These are phyloP conservation scores for Claviceps arundinis DNA, from an alignment of 2,329 filamentous ascomycete genomes.

Conservation along the genomic window DNA sequence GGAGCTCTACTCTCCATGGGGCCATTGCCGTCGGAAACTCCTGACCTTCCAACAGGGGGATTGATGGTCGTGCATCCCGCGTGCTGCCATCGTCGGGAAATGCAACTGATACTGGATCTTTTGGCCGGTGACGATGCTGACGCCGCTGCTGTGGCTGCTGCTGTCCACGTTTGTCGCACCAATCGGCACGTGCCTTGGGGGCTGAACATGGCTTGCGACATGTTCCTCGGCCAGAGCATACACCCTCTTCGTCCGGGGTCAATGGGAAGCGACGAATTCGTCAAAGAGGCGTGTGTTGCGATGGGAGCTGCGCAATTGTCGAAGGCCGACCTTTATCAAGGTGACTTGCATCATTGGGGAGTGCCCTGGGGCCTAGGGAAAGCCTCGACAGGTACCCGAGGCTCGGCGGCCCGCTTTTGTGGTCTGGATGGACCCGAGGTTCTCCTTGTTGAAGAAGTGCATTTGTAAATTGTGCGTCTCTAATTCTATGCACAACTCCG, in stretches of 20 bases:
- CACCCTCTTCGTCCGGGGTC: not conserved
- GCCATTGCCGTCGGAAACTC: no score
- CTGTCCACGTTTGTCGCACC: not conserved
- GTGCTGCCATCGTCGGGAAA: slow-evolving; percentile 2
- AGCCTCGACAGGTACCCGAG: not conserved
- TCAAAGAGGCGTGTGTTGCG: no score
- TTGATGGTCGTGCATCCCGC: not conserved
- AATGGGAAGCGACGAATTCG: no score
- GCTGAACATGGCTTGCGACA: not conserved
- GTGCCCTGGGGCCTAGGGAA: not conserved
- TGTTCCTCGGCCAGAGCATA: not conserved
- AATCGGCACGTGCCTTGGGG: not conserved
- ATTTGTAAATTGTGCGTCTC: no score
- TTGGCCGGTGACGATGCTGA: not conserved
- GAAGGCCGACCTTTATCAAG: no score
- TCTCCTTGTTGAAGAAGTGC: no score
- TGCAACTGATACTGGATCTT: not conserved
- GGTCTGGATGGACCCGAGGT: not conserved
- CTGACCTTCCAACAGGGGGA: no score
- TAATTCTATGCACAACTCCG: no score
- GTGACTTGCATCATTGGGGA: no score
- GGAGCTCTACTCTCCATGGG: not conserved
- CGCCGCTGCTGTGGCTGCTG: not conserved
- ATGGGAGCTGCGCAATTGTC: no score
- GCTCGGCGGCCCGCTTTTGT: slow-evolving; percentile 1